Conservation (phyloP, 495 filamentous ascomycete genomes). For the Filosporella fistucella region DNA sequence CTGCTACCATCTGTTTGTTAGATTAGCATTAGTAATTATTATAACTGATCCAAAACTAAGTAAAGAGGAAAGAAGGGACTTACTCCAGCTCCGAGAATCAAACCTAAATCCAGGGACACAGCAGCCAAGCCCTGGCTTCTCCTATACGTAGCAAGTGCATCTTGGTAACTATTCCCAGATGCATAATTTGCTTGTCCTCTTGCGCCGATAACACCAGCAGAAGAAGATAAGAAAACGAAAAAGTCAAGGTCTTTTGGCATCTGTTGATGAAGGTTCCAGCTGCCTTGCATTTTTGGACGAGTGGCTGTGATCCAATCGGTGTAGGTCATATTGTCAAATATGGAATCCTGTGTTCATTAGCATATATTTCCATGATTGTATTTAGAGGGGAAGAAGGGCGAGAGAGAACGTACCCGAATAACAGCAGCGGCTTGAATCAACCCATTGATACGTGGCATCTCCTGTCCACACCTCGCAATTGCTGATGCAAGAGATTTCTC, state of each 20-base stretch:
- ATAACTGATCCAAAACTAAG: background rate
- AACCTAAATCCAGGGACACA: conserved; percentile 46
- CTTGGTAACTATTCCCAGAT: conserved; percentile 58
- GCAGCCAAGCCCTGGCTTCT: conserved; percentile 37
- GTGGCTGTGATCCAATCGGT: conserved; percentile 41
- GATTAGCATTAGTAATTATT: background rate
- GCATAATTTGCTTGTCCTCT: conserved; percentile 58
- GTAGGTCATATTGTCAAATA: conserved; percentile 49
- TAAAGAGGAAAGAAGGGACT: background rate
- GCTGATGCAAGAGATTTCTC: background rate
- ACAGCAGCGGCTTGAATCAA: conserved; percentile 44
- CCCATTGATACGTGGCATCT: conserved; percentile 41
- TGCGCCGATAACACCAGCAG: conserved; percentile 53
- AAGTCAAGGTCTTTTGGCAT: conserved; percentile 53
- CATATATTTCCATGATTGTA: conserved; percentile 20
- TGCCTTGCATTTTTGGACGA: conserved; percentile 51
- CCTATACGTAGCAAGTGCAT: conserved; percentile 44
- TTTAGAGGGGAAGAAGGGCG: no score
- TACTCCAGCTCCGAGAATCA: conserved; percentile 19
- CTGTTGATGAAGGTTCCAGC: conserved; percentile 50
- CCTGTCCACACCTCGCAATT: background rate
- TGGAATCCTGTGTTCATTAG: conserved; percentile 43
- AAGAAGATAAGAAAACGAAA: conserved; percentile 59
- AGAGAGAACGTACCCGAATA: conserved; percentile 20
- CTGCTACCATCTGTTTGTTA: conserved; percentile 8